Percentiles rank a stretch among this genome's conserved stretches.
Evolutionary conservation across 2,329 filamentous ascomycete species (phyloP).

Genomic region (Colletotrichum cuscutae): DNA sequence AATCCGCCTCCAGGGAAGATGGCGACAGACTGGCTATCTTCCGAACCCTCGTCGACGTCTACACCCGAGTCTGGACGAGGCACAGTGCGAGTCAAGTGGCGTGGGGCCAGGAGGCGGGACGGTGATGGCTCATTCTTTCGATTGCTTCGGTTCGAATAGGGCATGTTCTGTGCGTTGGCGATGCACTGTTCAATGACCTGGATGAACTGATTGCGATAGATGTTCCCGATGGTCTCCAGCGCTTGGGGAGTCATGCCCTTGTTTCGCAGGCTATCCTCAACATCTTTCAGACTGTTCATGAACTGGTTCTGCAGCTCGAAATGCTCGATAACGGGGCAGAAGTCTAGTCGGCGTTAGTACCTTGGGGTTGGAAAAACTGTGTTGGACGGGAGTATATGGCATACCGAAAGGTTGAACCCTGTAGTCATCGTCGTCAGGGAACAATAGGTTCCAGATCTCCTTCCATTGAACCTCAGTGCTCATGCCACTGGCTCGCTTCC

Average conservation of each 20-base stretch:
- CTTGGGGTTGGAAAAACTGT: not conserved
- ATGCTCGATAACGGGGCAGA: constrained; percentile 53
- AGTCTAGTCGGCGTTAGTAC: constrained; percentile 42
- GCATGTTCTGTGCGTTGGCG: constrained; percentile 47
- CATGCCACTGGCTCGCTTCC: constrained; percentile 50
- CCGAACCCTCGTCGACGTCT: constrained; percentile 50
- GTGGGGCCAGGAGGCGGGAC: constrained; percentile 22
- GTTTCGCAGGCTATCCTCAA: constrained; percentile 47
- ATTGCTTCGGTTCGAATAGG: constrained; percentile 53
- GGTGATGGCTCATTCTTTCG: constrained; percentile 46
- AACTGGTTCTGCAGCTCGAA: constrained; percentile 50
- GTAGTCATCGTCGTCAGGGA: constrained; percentile 51
- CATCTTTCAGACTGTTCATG: constrained; percentile 45
- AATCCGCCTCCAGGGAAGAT: constrained; percentile 18
- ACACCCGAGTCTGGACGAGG: constrained; percentile 52
- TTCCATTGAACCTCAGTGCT: constrained; percentile 52
- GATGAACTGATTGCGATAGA: constrained; percentile 53
- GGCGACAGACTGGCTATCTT: constrained; percentile 39
- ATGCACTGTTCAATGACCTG: constrained; percentile 51
- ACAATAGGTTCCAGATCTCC: constrained; percentile 54
- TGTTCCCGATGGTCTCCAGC: constrained; percentile 50
- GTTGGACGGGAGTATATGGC: constrained; percentile 22
- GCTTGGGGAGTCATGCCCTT: constrained; percentile 51
- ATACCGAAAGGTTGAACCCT: constrained; percentile 45
- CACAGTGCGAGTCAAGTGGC: constrained; percentile 39